These are phyloP conservation scores for Leishmania guyanensis DNA, from an alignment of 208 protist species.

Conservation along the genomic window DNA sequence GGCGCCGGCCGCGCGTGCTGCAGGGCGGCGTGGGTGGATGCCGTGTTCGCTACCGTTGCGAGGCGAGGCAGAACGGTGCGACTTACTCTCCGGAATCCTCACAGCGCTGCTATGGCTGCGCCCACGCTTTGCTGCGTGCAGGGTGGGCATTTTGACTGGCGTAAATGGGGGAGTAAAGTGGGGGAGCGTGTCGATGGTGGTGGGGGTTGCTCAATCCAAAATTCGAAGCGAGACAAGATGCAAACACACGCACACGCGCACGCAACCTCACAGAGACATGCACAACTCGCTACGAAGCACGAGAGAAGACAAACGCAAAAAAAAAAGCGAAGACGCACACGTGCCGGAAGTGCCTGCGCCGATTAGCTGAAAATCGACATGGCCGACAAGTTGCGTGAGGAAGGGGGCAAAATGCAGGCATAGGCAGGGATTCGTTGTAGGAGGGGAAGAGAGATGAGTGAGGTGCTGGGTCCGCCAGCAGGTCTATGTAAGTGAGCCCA, in stretches of 20 bases:
- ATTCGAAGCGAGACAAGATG: slow-evolving; percentile 7
- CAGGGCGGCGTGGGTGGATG: not conserved
- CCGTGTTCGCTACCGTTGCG: not conserved
- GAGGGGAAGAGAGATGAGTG: slow-evolving; percentile 1
- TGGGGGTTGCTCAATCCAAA: not conserved
- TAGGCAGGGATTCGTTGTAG: not conserved
- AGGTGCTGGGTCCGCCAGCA: not conserved
- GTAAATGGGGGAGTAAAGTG: too few relatives aligned
- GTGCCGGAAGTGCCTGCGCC: not conserved
- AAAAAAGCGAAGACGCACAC: not conserved
- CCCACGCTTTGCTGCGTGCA: slow-evolving; percentile 29
- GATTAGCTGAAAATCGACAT: slow-evolving; percentile 1
- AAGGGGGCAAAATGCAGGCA: not conserved
- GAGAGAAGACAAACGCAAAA: not conserved
- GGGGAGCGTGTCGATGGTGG: not conserved
- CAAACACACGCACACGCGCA: not conserved
- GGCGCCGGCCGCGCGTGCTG: not conserved
- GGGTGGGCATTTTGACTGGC: slow-evolving; percentile 21
- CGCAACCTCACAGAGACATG: not conserved
- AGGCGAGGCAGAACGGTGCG: not conserved
- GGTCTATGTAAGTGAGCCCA: not conserved
- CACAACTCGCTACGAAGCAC: not conserved
- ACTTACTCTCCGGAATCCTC: not conserved
- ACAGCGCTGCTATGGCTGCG: slow-evolving; percentile 11
- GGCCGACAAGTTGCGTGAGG: not conserved